These are phyloP conservation scores for Candida awuae DNA, from an alignment of 805 yeast species.

Conservation along the genomic window DNA sequence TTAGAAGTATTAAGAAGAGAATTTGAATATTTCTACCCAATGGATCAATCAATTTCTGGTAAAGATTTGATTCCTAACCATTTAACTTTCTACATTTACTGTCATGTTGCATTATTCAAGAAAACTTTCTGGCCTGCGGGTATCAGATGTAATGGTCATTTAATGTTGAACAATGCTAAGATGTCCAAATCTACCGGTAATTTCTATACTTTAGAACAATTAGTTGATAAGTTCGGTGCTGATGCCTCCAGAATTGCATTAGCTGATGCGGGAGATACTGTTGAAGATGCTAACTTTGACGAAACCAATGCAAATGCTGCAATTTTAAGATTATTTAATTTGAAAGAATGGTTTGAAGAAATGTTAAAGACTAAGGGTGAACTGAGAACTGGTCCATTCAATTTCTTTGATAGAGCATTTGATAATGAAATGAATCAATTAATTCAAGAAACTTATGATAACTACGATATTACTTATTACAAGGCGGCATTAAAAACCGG, in stretches of 20 bases:
- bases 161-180: slow-evolving; percentile 90
- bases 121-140: slow-evolving; percentile 90
- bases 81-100: slow-evolving; percentile 88
- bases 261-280: slow-evolving; percentile 97
- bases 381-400: slow-evolving; percentile 49
- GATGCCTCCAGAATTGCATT: slow-evolving; percentile 96
- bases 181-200: slow-evolving; percentile 98
- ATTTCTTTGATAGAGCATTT: slow-evolving; percentile 82
- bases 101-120: slow-evolving; percentile 90
- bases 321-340: slow-evolving; percentile 80
- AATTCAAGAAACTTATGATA: slow-evolving; percentile 63
- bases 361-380: slow-evolving; percentile 41
- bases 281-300: slow-evolving; percentile 97
- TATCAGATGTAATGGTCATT: slow-evolving; percentile 90
- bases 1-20: slow-evolving; percentile 78
- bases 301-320: slow-evolving; percentile 97
- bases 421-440: slow-evolving; percentile 88
- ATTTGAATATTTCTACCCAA: slow-evolving; percentile 93
- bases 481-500: slow-evolving; percentile 87
- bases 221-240: slow-evolving; percentile 86
- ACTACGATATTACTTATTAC: slow-evolving; percentile 66
- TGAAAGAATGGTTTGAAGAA: slow-evolving; percentile 95
- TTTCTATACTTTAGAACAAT: slow-evolving; percentile 82
- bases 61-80: slow-evolving; percentile 97
- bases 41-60: slow-evolving; percentile 88